phyloP scores from a whole-genome alignment of 2,329 filamentous ascomycete species.

The Incumbomyces lentus region DNA sequence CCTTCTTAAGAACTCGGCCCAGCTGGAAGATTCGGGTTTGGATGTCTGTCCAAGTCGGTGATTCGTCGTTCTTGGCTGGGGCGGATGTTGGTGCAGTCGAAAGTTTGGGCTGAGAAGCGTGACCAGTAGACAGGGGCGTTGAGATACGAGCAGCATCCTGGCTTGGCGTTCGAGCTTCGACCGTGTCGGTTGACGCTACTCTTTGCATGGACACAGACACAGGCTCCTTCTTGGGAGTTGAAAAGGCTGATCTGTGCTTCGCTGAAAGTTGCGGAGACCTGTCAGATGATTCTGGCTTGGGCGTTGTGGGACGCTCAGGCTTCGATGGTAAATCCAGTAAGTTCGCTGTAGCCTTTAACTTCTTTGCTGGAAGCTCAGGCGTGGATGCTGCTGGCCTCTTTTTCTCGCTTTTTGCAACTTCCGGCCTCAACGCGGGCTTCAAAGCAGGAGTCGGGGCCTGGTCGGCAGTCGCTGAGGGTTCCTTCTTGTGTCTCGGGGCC shows the following conservation, averaged over 20 bases:
- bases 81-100: constrained; percentile 13
- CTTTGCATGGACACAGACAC: constrained; percentile 30
- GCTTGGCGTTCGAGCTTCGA: constrained; percentile 31
- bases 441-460: constrained; percentile 1
- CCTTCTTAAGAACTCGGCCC: constrained; percentile 37
- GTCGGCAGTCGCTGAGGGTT: constrained; percentile 7
- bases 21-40: constrained; percentile 33
- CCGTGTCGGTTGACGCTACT: constrained; percentile 27
- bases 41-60: constrained; percentile 34
- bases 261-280: constrained; percentile 25
- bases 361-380: constrained; percentile 2
- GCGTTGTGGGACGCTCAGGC: constrained; percentile 24
- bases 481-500: constrained; percentile 21
- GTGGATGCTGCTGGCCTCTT: constrained; percentile 4
- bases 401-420: constrained; percentile 14
- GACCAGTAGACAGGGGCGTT: constrained; percentile 19
- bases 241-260: constrained; percentile 22
- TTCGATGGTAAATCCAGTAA: constrained; percentile 14
- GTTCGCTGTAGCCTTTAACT: neutral
- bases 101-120: constrained; percentile 12
- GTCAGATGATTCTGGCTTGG: constrained; percentile 24
- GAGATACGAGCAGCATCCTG: constrained; percentile 20
- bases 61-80: constrained; percentile 24
- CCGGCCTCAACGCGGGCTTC: constrained; percentile 8
- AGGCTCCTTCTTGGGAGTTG: constrained; percentile 35